Evolutionary conservation across 345 rosid genomes (phyloP), one percentile per base, ranked within the genome.

Genomic region (Salix udensis): DNA sequence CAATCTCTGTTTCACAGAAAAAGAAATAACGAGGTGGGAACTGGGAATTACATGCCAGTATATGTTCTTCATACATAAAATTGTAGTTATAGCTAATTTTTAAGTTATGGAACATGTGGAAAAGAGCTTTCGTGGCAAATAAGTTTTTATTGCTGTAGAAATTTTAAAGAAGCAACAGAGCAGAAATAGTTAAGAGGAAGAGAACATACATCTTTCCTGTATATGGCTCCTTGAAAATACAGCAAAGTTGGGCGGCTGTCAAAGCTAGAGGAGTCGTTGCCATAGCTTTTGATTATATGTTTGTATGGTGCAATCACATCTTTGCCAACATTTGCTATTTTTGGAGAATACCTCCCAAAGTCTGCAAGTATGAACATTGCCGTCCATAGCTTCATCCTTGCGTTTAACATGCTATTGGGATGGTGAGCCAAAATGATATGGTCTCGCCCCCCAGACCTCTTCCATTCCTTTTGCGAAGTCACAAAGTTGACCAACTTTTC

Each of bases 171-270:
- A 72, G 31, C 1, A 67, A 67, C 10, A 30, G 12, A 14, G 31
- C 30, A 26, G 66, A 42, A 48, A 24, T 40, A 37, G 37, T 36
- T 31, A 64, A 70, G 74, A 60, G 80, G 67, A 28, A 76, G 81
- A 78, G 62, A 23, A 86, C 97, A 72, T 78, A 93, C 99, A 83
- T 89, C 97, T 91, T 96, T 96, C 69, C 99, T 86, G 84, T 94
- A 86, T 78, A 96, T 94, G 81, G 98, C 97, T 53, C 99, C 99
- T 87, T 92, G 98, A 61, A 96, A 96, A 88, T 90, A 96, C 7
- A 96, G 89, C 87, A 96, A 85, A 52, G 88, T 87, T 5, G 89
- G 90, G 65, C 98, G 96, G 81, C 78, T 84, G 60, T 88, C 91
- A 69, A 91, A 94, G 39, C 81, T 88, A 15, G 94, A 90, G 8